phyloP scores from a whole-genome alignment of 2,329 filamentous ascomycete species.

The Boeremia lycopersici region DNA sequence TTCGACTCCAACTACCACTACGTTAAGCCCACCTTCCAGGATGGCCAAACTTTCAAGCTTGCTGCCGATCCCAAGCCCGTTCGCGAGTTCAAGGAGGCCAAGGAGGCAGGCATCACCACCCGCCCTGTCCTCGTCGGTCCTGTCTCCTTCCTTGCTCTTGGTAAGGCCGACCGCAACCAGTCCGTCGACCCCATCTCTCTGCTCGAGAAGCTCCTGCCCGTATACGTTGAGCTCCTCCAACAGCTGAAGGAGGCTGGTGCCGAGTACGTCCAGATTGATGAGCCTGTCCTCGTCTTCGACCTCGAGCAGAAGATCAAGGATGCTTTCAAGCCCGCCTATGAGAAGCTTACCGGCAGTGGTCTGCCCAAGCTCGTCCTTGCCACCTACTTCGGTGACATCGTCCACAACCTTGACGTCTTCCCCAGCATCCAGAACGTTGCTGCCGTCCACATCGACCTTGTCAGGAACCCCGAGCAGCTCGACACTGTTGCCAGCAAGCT shows the following conservation, averaged over 20 bases:
- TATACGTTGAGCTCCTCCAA: conserved; percentile 90
- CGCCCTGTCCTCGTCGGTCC: conserved; percentile 94
- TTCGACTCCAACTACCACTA: conserved; percentile 99
- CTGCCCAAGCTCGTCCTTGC: conserved; percentile 88
- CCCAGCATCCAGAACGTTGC: conserved; percentile 74
- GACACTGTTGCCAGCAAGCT: conserved; percentile 82
- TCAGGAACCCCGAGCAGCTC: conserved; percentile 98
- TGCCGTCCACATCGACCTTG: conserved; percentile 91
- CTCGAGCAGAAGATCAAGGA: conserved; percentile 87
- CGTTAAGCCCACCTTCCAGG: conserved; percentile 97
- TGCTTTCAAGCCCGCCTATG: conserved; percentile 97
- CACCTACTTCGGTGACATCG: conserved; percentile 99
- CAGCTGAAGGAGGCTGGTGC: conserved; percentile 96
- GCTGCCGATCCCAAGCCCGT: conserved; percentile 89
- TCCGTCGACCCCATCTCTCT: conserved; percentile 91
- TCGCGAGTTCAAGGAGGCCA: conserved; percentile 92
- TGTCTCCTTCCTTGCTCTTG: conserved; percentile 96
- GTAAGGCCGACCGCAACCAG: conserved; percentile 97
- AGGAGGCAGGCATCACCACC: conserved; percentile 92
- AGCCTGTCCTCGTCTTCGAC: conserved; percentile 96
- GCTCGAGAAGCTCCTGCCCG: conserved; percentile 88
- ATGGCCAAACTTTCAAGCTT: conserved; percentile 96
- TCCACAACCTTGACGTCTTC: conserved; percentile 96
- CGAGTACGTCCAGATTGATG: conserved; percentile 96
- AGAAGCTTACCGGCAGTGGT: conserved; percentile 81